Evolutionary conservation across 805 yeast genomes (phyloP).

Genomic region (Metschnikowia proteae): DNA sequence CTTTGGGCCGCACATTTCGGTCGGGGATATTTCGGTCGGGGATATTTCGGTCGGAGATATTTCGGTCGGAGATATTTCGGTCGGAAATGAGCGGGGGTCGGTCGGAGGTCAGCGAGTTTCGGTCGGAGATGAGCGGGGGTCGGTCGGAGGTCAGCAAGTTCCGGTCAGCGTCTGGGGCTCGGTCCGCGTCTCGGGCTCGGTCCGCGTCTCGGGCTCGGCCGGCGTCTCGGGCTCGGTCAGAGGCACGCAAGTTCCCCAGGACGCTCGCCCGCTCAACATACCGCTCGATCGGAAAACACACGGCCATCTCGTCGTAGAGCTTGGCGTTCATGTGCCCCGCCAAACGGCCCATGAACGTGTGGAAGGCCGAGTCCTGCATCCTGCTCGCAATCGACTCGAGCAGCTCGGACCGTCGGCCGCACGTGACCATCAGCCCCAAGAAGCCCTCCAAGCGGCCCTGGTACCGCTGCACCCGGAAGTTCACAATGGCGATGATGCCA

Average conservation of each 20-base stretch:
- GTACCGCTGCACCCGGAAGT: slow-evolving; percentile 6
- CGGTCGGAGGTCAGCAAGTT: too few species aligned
- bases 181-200: too few species aligned
- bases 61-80: too few species aligned
- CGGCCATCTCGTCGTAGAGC: slow-evolving; percentile 2
- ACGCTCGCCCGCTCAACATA: background rate
- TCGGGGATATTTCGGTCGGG: too few species aligned
- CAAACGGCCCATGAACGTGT: slow-evolving; percentile 4
- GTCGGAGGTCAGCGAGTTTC: too few species aligned
- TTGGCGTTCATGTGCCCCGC: slow-evolving; percentile 3
- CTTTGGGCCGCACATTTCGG: background rate
- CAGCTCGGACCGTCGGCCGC: background rate
- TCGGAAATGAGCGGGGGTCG: too few species aligned
- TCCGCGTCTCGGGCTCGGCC: too few species aligned
- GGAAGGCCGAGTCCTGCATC: background rate
- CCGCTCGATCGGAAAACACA: slow-evolving; percentile 6
- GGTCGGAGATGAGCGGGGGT: background rate
- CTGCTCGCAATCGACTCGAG: background rate
- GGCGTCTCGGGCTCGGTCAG: too few species aligned
- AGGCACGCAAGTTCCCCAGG: too few species aligned
- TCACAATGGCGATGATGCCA: slow-evolving; percentile 7
- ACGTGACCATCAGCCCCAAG: slow-evolving; percentile 5
- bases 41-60: too few species aligned
- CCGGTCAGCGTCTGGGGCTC: too few species aligned
- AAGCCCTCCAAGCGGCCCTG: slow-evolving; percentile 12